Percentiles rank a stretch among this genome's conserved stretches.
phyloP scores from a whole-genome alignment of 192 early-diverging fungal species.

The Coemansia guatemalensis region DNA sequence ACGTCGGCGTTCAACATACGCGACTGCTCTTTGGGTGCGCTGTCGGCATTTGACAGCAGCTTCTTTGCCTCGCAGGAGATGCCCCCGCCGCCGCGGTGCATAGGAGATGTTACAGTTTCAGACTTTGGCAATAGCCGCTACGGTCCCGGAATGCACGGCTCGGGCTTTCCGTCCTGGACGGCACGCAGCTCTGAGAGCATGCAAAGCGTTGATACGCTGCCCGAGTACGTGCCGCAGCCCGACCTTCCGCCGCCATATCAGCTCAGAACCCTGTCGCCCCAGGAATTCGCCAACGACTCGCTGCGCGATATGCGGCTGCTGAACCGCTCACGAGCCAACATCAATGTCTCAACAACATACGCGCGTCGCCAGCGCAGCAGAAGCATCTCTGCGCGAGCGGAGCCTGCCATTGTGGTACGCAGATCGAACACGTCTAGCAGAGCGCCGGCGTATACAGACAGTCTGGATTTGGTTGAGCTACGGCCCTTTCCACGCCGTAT shows the following conservation, averaged over 20 bases:
- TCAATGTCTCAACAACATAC: conserved; percentile 10
- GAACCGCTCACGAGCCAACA: conserved; percentile 16
- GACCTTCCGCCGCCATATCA: conserved; percentile 45
- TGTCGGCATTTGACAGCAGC: conserved; percentile 38
- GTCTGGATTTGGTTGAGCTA: conserved; percentile 12
- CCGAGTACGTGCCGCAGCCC: conserved; percentile 25
- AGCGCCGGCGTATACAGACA: conserved; percentile 2
- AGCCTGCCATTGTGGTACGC: neutral
- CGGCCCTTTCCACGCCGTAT: conserved; percentile 31
- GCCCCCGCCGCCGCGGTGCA: conserved; percentile 10
- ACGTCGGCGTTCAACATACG: conserved; percentile 15
- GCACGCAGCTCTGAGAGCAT: conserved; percentile 11
- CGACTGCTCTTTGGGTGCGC: conserved; percentile 13
- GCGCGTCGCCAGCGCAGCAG: neutral
- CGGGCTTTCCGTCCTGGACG: conserved; percentile 8
- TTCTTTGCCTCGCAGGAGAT: conserved; percentile 47
- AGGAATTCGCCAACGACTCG: neutral
- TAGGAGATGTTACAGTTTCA: conserved; percentile 39
- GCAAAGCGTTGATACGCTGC: conserved; percentile 43
- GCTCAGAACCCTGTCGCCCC: conserved; percentile 5
- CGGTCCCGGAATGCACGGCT: conserved; percentile 9
- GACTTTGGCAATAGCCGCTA: conserved; percentile 43
- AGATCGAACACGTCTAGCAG: neutral
- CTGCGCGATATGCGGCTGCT: conserved; percentile 6
- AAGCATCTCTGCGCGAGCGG: neutral